phyloP scores from a whole-genome alignment of 2,329 filamentous ascomycete species.

The Colletotrichum orchidophilum region DNA sequence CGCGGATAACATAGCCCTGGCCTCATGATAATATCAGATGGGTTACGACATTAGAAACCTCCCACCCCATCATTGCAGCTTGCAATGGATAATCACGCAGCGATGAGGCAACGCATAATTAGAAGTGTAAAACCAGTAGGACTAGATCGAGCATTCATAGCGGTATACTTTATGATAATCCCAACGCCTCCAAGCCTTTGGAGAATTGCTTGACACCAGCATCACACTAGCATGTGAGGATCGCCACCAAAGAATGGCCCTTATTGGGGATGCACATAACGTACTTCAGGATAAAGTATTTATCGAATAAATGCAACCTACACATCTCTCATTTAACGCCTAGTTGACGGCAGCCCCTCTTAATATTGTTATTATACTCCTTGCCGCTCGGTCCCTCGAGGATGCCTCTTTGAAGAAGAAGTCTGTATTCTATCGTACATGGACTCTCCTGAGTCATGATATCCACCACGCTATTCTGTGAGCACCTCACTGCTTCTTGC shows the following conservation, averaged over 20 bases:
- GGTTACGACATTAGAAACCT: background rate
- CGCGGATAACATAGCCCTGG: background rate
- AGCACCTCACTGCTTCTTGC: background rate
- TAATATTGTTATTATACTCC: too few species aligned
- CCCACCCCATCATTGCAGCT: background rate
- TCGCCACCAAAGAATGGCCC: background rate
- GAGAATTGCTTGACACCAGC: background rate
- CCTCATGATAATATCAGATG: background rate
- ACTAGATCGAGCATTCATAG: slow-evolving; percentile 15
- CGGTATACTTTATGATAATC: background rate
- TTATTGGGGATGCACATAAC: background rate
- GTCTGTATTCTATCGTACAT: background rate
- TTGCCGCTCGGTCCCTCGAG: too few species aligned
- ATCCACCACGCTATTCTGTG: background rate
- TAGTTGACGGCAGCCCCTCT: background rate
- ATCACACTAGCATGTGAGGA: background rate
- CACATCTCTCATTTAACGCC: background rate
- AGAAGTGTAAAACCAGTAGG: slow-evolving; percentile 9
- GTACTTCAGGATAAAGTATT: too few species aligned
- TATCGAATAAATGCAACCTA: background rate
- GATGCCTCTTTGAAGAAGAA: background rate
- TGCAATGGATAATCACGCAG: too few species aligned
- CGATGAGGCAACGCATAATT: background rate
- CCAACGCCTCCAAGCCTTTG: background rate
- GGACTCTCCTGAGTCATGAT: background rate